Base-by-base conservation (phyloP, 2,329 filamentous ascomycete genomes). In the Dichotomopilus funicola region DNA sequence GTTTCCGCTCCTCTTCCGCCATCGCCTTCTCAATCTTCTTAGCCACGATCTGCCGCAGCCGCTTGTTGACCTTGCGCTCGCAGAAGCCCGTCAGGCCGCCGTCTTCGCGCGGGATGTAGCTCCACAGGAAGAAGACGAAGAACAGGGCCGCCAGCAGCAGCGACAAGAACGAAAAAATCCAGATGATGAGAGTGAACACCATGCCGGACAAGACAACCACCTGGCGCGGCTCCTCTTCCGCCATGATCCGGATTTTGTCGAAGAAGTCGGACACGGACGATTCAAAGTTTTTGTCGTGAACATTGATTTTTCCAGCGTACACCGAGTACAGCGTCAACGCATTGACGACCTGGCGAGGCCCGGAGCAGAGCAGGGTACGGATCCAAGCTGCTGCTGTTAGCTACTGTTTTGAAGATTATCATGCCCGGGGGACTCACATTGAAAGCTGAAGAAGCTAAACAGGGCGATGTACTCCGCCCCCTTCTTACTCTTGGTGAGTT, bases 271-370 rank as follows among this genome's bases (percentile, higher is more conserved):
- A 73, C 35, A 95, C 73, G 0, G 81, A 79, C 12, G 82, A 82
- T 54, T 82, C 84, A 43, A 89, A 79, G 45, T 71, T 74, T 33
- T 71, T 69, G 8, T 73, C 72, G 11, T 72, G 70, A 0, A 85
- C 83, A n/a, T 88, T 76, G 2, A 96, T 77, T 62, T 91, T 83
- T 34, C 85, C 80, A 53, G 83, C 77, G 73, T 94, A 88, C 40
- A 96, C 88, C 0, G 90, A 89, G 67, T 88, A 91, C 8, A 97
- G 78, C 0, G 92, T 96, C 61, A 96, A 77, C 19, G 84, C 91
- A 66, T 99, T 99, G 71, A 97, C 82, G 49, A 87, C 89, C 68
- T 96, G 90, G 61, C 94, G 88, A 27, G 94, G 94, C 0, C 91
- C 94, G 68, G 95, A 91, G 63, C 92, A 95, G 59, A 97, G 77